Base-by-base conservation (phyloP, 768 basidiomycete genomes). In the Naganishia randhawae region DNA sequence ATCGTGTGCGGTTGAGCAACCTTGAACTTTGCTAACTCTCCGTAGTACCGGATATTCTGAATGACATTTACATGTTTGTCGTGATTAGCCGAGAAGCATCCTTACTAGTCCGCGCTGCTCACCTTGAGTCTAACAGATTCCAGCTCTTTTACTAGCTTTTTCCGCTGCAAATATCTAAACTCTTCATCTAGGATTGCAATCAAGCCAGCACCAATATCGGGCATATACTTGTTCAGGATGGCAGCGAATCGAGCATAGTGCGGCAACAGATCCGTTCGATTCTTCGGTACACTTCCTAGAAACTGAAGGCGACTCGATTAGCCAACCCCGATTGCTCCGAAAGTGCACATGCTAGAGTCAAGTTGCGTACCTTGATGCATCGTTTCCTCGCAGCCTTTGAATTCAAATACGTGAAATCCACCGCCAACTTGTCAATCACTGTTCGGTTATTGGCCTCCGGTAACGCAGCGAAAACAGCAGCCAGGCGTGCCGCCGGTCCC, bases 331-430 rank as follows among this genome's bases (percentile, higher is more conserved):
- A 13, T 50, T 10, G 25, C 16, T 16, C 39, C 69, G 32, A 29
- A 31, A 31, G 57, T 45, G 68, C n/a, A 9, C 17, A 39, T 14
- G 37, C 37, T n/a, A 39, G 37, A 39, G 8, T 14, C 8, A 8
- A 22, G 45, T 7, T 48, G 74, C 45, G 52, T 71, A 93, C 94
- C 85, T 88, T 93, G 72, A 91, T 84, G 45, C 97, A 84, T 66
- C 96, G 82, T 78, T 95, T 98, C 73, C 96, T 84, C 14, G 94
- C 91, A 25, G 95, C 92, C 78, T 98, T 98, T 50, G 92, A 94
- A 76, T 98, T 99, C 67, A 99, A 83, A 75, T 94, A 92, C 0
- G 92, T 91, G 78, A 99, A 99, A 71, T 99, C 95, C 42, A 97
- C 86, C 0, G 93, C 93, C 32, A 89, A 88, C 80, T 95, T 91